Evolutionary conservation across 495 filamentous ascomycete genomes (phyloP).

Genomic region (Talaromyces proteolyticus): DNA sequence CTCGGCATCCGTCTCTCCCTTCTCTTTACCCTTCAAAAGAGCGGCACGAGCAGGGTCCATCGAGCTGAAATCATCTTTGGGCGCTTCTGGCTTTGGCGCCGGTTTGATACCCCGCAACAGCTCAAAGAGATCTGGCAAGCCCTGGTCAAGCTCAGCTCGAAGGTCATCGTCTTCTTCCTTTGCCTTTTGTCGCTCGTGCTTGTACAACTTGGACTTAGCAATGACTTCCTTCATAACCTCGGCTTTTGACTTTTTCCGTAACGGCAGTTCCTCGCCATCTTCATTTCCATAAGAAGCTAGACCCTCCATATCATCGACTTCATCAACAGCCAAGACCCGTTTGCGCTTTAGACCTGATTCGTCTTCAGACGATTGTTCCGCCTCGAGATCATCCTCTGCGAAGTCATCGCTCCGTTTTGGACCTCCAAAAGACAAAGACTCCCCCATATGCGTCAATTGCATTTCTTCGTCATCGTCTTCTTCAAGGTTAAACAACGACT

Average conservation of each 20-base stretch:
- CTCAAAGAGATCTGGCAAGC: constrained; percentile 70
- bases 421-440: constrained; percentile 58
- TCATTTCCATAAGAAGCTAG: constrained; percentile 37
- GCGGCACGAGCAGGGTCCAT: constrained; percentile 58
- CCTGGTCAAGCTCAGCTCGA: constrained; percentile 72
- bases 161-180: constrained; percentile 95
- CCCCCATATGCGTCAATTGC: constrained; percentile 78
- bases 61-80: constrained; percentile 28
- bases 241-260: constrained; percentile 84
- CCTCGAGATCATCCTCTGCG: constrained; percentile 51
- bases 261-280: constrained; percentile 45
- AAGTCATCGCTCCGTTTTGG: constrained; percentile 63
- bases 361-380: constrained; percentile 40
- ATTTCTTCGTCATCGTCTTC: constrained; percentile 64
- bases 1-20: constrained; percentile 62
- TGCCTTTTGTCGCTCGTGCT: constrained; percentile 82
- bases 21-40: constrained; percentile 54
- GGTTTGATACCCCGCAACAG: constrained; percentile 52
- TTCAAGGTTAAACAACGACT: constrained; percentile 83
- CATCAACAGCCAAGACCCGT: constrained; percentile 29
- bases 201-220: constrained; percentile 92
- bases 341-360: constrained; percentile 57
- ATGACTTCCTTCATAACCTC: constrained; percentile 98
- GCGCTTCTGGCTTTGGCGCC: constrained; percentile 33
- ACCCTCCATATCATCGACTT: constrained; percentile 29